Conservation (phyloP, 768 basidiomycete genomes). For the Psilocybe subaeruginosa region DNA sequence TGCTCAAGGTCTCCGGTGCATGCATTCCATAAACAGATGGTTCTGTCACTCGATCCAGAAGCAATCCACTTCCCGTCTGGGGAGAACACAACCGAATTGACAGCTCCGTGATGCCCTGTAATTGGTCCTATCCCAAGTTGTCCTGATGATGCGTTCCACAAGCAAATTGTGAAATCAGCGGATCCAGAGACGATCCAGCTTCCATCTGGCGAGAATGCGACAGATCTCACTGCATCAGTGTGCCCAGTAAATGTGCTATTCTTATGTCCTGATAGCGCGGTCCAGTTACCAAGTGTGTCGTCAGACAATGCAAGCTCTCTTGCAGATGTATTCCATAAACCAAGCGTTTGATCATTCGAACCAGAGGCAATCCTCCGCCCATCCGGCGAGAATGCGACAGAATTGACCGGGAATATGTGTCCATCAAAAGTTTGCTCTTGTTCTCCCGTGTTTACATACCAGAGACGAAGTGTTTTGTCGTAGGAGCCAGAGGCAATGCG, state of each 20-base stretch:
- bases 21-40: conserved; percentile 19
- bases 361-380: conserved; percentile 6
- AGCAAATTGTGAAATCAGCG: not conserved
- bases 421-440: not conserved
- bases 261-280: not conserved
- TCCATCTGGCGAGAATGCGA: conserved; percentile 19
- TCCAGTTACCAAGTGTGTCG: not conserved
- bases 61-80: conserved; percentile 27
- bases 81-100: conserved; percentile 21
- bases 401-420: not conserved
- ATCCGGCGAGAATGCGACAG: conserved; percentile 20
- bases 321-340: not conserved
- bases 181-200: conserved; percentile 8
- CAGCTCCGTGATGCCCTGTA: not conserved
- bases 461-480: conserved; percentile 4
- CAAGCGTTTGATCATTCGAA: not conserved
- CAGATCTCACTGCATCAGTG: not conserved
- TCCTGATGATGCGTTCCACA: conserved; percentile 2
- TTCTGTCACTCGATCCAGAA: conserved; percentile 38
- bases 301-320: not conserved
- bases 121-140: not conserved
- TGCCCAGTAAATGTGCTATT: not conserved
- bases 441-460: not conserved
- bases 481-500: conserved; percentile 3
- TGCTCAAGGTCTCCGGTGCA: not conserved